Evolutionary conservation across 169 alveolate species (phyloP).

Genomic region (Eimeria praecox): DNA sequence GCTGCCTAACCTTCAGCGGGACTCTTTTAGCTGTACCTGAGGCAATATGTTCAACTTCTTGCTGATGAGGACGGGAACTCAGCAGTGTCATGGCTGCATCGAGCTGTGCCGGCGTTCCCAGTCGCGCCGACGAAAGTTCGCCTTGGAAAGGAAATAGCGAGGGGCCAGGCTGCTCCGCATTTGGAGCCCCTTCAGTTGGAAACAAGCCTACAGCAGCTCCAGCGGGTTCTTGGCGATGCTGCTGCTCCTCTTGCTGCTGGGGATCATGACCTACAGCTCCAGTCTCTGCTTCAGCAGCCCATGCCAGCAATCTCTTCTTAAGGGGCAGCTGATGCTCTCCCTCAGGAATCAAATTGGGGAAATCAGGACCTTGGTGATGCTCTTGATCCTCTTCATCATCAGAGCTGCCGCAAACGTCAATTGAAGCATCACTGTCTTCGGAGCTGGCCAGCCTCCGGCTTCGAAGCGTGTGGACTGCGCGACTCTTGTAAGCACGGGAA

Average conservation of each 20-base stretch:
- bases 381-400: neutral
- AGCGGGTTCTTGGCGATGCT: neutral
- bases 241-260: neutral
- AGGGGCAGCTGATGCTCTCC: neutral
- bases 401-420: neutral
- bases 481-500: neutral
- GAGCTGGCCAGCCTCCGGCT: neutral
- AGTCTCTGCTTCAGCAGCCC: neutral
- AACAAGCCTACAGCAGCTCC: neutral
- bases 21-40: neutral
- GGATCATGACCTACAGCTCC: neutral
- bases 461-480: neutral
- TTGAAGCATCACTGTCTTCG: neutral
- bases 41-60: neutral
- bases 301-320: neutral
- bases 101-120: neutral
- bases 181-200: too few relatives aligned
- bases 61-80: neutral
- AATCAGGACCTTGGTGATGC: neutral
- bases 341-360: neutral
- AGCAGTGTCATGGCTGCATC: neutral
- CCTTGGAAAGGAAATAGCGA: neutral
- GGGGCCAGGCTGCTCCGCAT: neutral
- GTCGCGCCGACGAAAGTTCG: neutral
- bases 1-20: neutral